Base-by-base conservation (phyloP, 2,329 filamentous ascomycete species). In the Pestalotiopsis fici region DNA sequence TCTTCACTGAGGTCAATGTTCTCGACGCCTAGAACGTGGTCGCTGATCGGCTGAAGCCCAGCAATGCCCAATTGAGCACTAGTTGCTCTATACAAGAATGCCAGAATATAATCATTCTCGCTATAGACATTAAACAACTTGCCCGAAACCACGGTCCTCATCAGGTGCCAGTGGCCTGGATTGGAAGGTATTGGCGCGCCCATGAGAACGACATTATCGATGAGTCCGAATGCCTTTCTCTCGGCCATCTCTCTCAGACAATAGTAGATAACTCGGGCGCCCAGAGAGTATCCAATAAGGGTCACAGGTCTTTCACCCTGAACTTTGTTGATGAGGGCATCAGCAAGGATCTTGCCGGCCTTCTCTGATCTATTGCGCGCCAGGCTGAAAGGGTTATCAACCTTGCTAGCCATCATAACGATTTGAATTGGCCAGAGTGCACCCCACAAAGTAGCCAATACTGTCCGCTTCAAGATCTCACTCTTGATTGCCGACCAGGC, bases 61-160 rank as follows among this genome's bases (percentile, higher is more conserved):
- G 94, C 94, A 55, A 97, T 88, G 3, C 95, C 95, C 54, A 93
- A 86, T 70, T 96, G 91, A 31, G 97, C 87, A 67, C 91, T 94
- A 54, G 92, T 94, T 2, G 93, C 91, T 57, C 95, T 90, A 78
- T 98, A 97, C 21, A 97, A 83, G 76, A 97, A 95, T 1, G 90
- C 94, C 1, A 98, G 88, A 37, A 98, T 90, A 74, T 93, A 93
- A 78, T 98, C 95, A 68, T 96, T 95, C 64, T 91, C 89, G 1
- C 93, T 95, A 79, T 91, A 97, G 9, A 95, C 93, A 73, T 98
- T 98, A 73, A 97, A 91, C 7, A 97, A 85, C 67, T 92, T 88
- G 2, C 95, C 94, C 1, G 91, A 88, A 13, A 68, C 67, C 9
- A 68, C 67, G 3, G 67, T 66, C 57, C 65, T 25, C 67, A 68